These are phyloP conservation scores for Ettlia oleoabundans DNA, from an alignment of 139 green algal genomes.

Conservation along the genomic window DNA sequence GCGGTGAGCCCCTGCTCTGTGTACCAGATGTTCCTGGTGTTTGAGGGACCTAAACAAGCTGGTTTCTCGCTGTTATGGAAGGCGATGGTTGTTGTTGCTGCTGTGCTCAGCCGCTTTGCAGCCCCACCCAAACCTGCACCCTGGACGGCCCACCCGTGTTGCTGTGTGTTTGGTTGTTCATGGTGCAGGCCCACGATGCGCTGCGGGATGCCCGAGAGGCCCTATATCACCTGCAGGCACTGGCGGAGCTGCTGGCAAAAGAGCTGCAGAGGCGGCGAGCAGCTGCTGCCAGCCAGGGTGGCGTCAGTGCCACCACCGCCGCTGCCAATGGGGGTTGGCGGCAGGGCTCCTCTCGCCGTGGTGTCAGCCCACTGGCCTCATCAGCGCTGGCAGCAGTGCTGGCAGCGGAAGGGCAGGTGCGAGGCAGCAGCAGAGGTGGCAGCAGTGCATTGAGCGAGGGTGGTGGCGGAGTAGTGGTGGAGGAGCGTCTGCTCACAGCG, in stretches of 20 bases:
- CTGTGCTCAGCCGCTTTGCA: neutral
- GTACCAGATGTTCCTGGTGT: too few relatives aligned
- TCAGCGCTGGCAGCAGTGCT: neutral
- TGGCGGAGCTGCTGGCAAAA: constrained; percentile 26
- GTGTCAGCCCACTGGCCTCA: neutral
- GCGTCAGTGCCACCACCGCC: too few relatives aligned
- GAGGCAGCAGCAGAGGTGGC: neutral
- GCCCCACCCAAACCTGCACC: neutral
- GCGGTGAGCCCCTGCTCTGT: neutral
- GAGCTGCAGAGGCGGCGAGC: constrained; percentile 12
- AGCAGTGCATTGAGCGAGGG: too few relatives aligned
- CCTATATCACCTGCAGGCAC: constrained; percentile 36
- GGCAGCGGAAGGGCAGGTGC: neutral
- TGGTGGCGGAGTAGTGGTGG: too few relatives aligned
- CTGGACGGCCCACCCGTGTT: neutral
- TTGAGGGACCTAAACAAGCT: too few relatives aligned
- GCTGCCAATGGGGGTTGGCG: too few relatives aligned
- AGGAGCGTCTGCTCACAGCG: neutral
- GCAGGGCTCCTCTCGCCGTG: too few relatives aligned
- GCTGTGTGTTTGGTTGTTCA: neutral
- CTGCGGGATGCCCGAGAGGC: constrained; percentile 33
- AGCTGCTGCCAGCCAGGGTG: too few relatives aligned
- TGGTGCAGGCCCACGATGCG: constrained; percentile 42
- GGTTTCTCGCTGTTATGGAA: too few relatives aligned
- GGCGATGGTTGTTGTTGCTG: neutral